Percentiles rank a stretch among this genome's conserved stretches.
Evolutionary conservation across 257 asterid species (phyloP).

Genomic region (Perilla frutescens): DNA sequence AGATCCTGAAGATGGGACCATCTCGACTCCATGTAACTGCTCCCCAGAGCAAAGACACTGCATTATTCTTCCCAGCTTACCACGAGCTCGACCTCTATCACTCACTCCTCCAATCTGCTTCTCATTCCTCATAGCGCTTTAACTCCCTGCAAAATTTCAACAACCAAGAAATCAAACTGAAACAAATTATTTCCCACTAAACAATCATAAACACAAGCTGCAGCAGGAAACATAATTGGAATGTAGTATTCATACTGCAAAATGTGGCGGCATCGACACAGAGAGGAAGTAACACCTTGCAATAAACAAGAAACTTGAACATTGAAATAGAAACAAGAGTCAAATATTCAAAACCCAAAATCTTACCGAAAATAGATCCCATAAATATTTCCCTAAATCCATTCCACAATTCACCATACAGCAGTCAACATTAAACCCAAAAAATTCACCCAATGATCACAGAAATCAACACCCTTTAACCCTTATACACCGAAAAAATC

Average conservation of each 20-base stretch:
- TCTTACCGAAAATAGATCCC: conserved; percentile 8
- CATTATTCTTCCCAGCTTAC: conserved; percentile 60
- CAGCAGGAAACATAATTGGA: neutral
- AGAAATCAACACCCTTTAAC: conserved; percentile 29
- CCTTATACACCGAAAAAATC: neutral
- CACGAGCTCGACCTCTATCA: conserved; percentile 20
- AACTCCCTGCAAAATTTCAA: conserved; percentile 40
- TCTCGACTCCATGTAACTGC: conserved; percentile 48
- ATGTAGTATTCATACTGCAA: neutral
- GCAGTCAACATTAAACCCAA: conserved; percentile 19
- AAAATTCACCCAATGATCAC: conserved; percentile 24
- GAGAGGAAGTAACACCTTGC: neutral
- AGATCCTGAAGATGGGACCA: conserved; percentile 62
- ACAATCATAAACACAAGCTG: conserved; percentile 6
- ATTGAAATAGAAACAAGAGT: conserved; percentile 23
- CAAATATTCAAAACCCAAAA: conserved; percentile 22
- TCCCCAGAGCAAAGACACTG: conserved; percentile 73
- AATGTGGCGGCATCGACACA: conserved; percentile 6
- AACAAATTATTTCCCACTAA: conserved; percentile 31
- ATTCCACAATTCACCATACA: conserved; percentile 26
- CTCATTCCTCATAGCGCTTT: conserved; percentile 57
- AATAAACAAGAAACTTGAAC: conserved; percentile 1
- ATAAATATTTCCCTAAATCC: conserved; percentile 13
- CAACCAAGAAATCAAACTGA: conserved; percentile 30
- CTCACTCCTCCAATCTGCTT: conserved; percentile 43